Percentiles rank a stretch among this genome's conserved stretches.
These are phyloP conservation scores for Pythium sukuiense DNA, from an alignment of 352 stramenopile species.

Conservation along the genomic window DNA sequence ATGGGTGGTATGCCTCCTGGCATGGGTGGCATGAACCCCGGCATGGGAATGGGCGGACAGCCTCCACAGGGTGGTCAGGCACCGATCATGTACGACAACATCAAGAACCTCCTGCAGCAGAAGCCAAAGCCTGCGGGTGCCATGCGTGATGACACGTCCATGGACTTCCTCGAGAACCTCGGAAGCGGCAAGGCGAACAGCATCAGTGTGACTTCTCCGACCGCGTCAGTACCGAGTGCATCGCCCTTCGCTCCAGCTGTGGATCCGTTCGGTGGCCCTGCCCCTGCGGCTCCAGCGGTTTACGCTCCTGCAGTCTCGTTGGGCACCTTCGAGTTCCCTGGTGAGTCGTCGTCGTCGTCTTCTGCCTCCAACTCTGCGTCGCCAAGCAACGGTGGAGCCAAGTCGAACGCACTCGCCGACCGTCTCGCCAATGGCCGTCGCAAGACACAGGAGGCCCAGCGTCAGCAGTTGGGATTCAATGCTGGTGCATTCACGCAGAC, in stretches of 20 bases:
- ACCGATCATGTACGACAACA: constrained; percentile 80
- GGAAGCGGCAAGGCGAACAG: constrained; percentile 39
- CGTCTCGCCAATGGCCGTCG: constrained; percentile 60
- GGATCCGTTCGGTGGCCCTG: constrained; percentile 36
- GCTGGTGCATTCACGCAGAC: constrained; percentile 48
- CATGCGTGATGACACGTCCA: constrained; percentile 48
- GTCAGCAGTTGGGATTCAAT: constrained; percentile 59
- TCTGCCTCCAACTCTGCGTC: constrained; percentile 1
- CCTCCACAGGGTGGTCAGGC: constrained; percentile 23
- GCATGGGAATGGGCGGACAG: constrained; percentile 24
- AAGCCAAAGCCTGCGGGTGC: constrained; percentile 44
- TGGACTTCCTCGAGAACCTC: constrained; percentile 69
- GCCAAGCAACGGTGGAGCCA: constrained; percentile 26
- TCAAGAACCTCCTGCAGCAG: constrained; percentile 79
- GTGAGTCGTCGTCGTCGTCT: constrained; percentile 9
- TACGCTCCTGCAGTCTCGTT: constrained; percentile 10
- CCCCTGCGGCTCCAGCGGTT: neutral
- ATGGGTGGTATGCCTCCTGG: constrained; percentile 27
- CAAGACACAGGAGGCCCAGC: constrained; percentile 70
- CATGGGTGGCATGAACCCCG: constrained; percentile 16
- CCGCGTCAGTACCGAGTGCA: constrained; percentile 6
- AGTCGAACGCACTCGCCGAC: constrained; percentile 64
- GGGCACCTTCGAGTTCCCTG: constrained; percentile 18
- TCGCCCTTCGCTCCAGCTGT: constrained; percentile 19
- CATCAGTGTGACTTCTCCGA: constrained; percentile 31